A percentile compares a stretch with the other conserved stretches of the same genome.
These are phyloP conservation scores for Aspergillus sp. DNA, from an alignment of 2,329 filamentous ascomycete genomes.

Conservation along the genomic window DNA sequence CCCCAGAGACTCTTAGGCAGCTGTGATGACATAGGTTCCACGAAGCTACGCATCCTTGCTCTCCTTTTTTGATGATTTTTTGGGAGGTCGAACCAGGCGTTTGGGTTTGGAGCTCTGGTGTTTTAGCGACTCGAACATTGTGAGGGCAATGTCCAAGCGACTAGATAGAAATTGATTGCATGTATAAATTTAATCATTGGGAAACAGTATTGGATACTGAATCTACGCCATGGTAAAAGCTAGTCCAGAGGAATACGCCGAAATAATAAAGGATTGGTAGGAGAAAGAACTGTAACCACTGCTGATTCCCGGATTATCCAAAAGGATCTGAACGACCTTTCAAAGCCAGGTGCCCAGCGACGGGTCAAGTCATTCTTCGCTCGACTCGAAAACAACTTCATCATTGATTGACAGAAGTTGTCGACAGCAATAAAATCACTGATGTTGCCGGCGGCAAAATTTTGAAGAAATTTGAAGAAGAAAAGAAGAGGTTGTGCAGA, in stretches of 20 bases:
- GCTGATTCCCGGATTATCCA: conserved; percentile 68
- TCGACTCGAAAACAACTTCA: conserved; percentile 64
- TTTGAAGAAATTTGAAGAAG: conserved; percentile 37
- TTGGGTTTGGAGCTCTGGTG: conserved; percentile 6
- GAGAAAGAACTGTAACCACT: conserved; percentile 52
- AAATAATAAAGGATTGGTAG: not conserved
- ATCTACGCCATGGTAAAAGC: too few species aligned
- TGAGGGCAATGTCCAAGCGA: too few species aligned
- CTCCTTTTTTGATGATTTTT: conserved; percentile 2
- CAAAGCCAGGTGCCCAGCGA: conserved; percentile 69
- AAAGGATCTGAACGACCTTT: conserved; percentile 58
- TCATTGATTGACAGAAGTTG: conserved; percentile 44
- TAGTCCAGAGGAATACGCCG: not conserved
- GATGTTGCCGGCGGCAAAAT: conserved; percentile 31
- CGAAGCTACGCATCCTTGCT: conserved; percentile 39
- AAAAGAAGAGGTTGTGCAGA: conserved; percentile 23
- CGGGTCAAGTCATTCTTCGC: conserved; percentile 61
- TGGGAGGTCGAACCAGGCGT: conserved; percentile 8
- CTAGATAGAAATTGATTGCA: too few species aligned
- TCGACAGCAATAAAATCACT: conserved; percentile 55
- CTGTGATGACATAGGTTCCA: conserved; percentile 33
- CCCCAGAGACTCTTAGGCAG: conserved; percentile 40
- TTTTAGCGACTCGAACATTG: not conserved
- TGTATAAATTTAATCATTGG: too few species aligned
- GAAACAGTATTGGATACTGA: too few species aligned